Evolutionary conservation across 331 rosid species (phyloP), one percentile per base, ranked within the genome.

Genomic region (Stylosanthes scabra): DNA sequence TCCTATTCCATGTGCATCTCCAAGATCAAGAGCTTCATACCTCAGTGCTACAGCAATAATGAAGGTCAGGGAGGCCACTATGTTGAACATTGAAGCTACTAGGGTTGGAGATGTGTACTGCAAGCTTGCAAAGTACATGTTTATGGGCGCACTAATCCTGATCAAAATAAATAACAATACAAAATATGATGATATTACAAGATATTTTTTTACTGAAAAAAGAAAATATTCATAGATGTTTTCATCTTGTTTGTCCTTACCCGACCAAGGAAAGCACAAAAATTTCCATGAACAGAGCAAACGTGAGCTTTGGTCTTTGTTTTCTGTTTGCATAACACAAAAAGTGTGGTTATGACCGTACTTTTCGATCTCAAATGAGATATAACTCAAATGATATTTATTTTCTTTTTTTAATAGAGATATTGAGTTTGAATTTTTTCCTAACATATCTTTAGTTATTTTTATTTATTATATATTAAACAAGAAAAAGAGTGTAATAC

Each of bases 31-130:
- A 68, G 42, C 72, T 59, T 91, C 97, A 64, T 83, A 65, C 85
- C 97, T 85, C 61, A 89, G 68, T 51, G 39, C 55, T 27, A 88
- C 77, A 2, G 98, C 97, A 59, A 89, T 86, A 12, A 84, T 47
- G 40, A 91, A 93, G 34, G 96, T 93, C 7, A 93, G 65, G 64
- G 91, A 67, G 79, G 93, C 79, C 68, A 88, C 59, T 31, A 90
- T 87, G 87, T 94, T 94, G 73, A 69, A 11, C 75, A 84, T 25
- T 59, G 96, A 83, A 49, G 93, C 76, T 29, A 85, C 60, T 70
- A 91, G 89, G 66, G 95, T 88, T 6, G 96, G 95, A 78, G 86
- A 82, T 7, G 97, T 86, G 86, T 88, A 91, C 68, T 76, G 87
- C 55, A 89, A 73, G 80, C 98, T 89, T 59, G 95, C 96, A 44